Percentiles rank a stretch among this genome's conserved stretches.
phyloP scores from a whole-genome alignment of 768 basidiomycete genomes.

The Saitozyma podzolica region DNA sequence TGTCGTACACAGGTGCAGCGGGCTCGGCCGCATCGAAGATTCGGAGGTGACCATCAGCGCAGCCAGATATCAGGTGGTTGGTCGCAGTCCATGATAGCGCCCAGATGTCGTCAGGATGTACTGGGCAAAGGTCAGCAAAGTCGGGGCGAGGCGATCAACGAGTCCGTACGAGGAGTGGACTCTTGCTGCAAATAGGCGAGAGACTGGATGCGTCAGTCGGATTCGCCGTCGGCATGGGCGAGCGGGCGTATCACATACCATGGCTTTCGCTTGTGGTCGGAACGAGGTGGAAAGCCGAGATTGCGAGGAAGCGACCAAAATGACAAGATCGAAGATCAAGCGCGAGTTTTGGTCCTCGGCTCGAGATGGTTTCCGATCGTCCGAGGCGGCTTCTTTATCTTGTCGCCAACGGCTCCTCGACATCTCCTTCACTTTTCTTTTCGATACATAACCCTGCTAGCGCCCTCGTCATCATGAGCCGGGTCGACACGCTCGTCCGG shows the following conservation, averaged over 20 bases:
- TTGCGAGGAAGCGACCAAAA: too few relatives aligned
- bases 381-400: too few relatives aligned
- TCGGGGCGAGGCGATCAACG: neutral
- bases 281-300: too few relatives aligned
- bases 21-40: constrained; percentile 38
- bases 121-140: constrained; percentile 18
- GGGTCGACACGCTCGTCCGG: neutral
- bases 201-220: constrained; percentile 19
- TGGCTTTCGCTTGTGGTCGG: too few relatives aligned
- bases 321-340: too few relatives aligned
- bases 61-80: constrained; percentile 46
- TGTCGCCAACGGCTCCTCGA: neutral
- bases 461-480: neutral
- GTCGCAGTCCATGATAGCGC: constrained; percentile 41
- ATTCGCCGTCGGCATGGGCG: too few relatives aligned
- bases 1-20: constrained; percentile 63
- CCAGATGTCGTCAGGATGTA: constrained; percentile 51
- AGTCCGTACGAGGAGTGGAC: constrained; percentile 34
- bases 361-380: too few relatives aligned
- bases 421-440: neutral
- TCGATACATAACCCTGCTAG: neutral
- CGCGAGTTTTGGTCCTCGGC: too few relatives aligned
- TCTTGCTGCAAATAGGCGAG: constrained; percentile 44
- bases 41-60: constrained; percentile 47
- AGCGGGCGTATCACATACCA: too few relatives aligned